Evolutionary conservation across 345 rosid species (phyloP).

Genomic region (Nasturtium officinale): DNA sequence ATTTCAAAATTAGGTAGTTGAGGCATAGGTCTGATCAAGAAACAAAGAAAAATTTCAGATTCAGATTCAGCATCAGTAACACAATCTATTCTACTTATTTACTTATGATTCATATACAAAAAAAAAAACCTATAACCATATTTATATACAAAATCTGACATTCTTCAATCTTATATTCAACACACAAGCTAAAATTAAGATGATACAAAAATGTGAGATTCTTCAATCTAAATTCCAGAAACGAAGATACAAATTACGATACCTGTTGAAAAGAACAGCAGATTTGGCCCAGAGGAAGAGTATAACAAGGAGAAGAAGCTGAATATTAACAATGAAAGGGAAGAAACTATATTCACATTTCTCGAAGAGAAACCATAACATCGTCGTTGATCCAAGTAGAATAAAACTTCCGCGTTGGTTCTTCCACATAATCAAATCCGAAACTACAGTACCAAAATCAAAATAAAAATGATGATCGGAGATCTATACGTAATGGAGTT

Average conservation of each 20-base stretch:
- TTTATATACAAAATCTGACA: neutral
- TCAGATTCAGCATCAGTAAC: neutral
- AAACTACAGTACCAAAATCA: constrained; percentile 45
- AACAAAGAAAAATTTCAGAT: neutral
- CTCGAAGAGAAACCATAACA: constrained; percentile 76
- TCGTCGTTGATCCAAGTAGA: constrained; percentile 58
- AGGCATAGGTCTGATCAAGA: constrained; percentile 74
- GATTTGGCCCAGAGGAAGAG: constrained; percentile 99
- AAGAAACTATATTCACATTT: constrained; percentile 68
- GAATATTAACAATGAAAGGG: constrained; percentile 61
- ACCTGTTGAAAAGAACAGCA: constrained; percentile 93
- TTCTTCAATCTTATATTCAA: neutral
- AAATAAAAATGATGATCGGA: constrained; percentile 23
- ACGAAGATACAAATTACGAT: neutral
- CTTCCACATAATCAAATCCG: constrained; percentile 78
- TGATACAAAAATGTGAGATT: neutral
- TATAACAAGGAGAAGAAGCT: constrained; percentile 62
- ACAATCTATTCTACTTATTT: neutral
- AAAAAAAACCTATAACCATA: neutral
- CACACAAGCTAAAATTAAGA: no score
- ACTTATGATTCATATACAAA: neutral
- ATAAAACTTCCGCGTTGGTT: constrained; percentile 53
- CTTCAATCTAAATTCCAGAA: neutral
- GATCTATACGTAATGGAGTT: constrained; percentile 6
- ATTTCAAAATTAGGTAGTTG: constrained; percentile 88